These are phyloP conservation scores for Amyloporia xantha DNA, from an alignment of 768 basidiomycete genomes.

Conservation along the genomic window DNA sequence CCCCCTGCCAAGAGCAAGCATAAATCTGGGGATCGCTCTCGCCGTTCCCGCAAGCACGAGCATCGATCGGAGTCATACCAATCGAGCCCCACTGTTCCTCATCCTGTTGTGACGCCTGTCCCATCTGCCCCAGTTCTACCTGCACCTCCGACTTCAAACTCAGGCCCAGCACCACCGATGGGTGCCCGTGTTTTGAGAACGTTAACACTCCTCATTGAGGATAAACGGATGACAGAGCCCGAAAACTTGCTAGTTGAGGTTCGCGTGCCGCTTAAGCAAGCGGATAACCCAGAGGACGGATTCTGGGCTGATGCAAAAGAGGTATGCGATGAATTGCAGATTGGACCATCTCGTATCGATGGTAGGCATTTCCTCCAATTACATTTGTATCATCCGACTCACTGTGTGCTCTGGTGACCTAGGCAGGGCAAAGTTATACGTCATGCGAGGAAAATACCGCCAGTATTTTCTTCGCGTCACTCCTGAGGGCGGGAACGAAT, in stretches of 20 bases:
- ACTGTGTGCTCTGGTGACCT: neutral
- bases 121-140: no score
- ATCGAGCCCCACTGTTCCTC: no score
- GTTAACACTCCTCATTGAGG: conserved; percentile 63
- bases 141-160: no score
- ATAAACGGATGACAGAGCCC: conserved; percentile 57
- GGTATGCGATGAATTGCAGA: conserved; percentile 52
- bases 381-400: neutral
- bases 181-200: conserved; percentile 35
- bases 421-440: conserved; percentile 40
- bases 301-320: conserved; percentile 71
- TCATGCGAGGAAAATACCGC: conserved; percentile 58
- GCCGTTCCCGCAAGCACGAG: conserved; percentile 4
- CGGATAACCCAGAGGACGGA: conserved; percentile 44
- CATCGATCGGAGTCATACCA: neutral
- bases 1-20: conserved; percentile 1
- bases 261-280: conserved; percentile 44
- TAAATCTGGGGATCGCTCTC: neutral
- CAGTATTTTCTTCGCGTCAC: conserved; percentile 63
- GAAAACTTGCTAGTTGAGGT: conserved; percentile 65
- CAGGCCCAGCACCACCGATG: no score
- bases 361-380: conserved; percentile 45
- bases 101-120: no score
- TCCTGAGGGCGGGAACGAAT: conserved; percentile 45
- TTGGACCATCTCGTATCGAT: conserved; percentile 60